Base-by-base conservation (phyloP, 2,329 filamentous ascomycete genomes). In the Lecanosticta acicola region DNA sequence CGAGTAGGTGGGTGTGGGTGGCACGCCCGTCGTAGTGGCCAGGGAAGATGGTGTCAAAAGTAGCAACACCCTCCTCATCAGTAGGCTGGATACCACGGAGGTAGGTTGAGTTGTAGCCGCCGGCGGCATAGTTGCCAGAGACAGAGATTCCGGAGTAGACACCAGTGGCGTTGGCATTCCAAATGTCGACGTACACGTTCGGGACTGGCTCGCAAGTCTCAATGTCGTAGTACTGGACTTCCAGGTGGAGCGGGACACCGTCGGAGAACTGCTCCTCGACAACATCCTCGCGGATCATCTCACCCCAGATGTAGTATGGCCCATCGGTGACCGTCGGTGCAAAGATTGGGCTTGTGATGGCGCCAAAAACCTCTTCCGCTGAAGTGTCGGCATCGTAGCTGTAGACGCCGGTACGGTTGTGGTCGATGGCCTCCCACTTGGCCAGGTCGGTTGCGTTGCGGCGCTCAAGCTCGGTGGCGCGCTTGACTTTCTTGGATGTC, bases 161-260 rank as follows among this genome's bases (percentile, higher is more conserved):
- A 24, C 71, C 70, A 2, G 70, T 71, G 8, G 70, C 56, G 54
- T 74, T 73, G 60, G 66, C 67, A 51, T 72, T 65, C 71, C 71
- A 74, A 32, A 71, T 62, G 48, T 74, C 71, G 7, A 72, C 50
- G 46, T 69, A 66, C 11, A 70, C 61, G 2, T 73, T 59, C 3
- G 68, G 61, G 3, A 73, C 58, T 3, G 68, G 63, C 48, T 68
- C 55, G 59, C 71, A 73, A 21, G 67, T 72, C 24, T 66, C 60
- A 33, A 68, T 63, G 49, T 74, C 65, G 39, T 73, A 65, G 50
- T 71, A 66, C 47, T 74, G 69, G 39, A 70, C 61, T 44, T 74
- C 71, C 9, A 74, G 57, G 39, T 67, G 60, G 11, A 72, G 45
- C 2, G 63, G 57, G 2, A 74, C 60, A 40, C 71, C 72, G 1